Base-by-base conservation (phyloP, 2,329 filamentous ascomycete species). In the Penicillium sp. region DNA sequence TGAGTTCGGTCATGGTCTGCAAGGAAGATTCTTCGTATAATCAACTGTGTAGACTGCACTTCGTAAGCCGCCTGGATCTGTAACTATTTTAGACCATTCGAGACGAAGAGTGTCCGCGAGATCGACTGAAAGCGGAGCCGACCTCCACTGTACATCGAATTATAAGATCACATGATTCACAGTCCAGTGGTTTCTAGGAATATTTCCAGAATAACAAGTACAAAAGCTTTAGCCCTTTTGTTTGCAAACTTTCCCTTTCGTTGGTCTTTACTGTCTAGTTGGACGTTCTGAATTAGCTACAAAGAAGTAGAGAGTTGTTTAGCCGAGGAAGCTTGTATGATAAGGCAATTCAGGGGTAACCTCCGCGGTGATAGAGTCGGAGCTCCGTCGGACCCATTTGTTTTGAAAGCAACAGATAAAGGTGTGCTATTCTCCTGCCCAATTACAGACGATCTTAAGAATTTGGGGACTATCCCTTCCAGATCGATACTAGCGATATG, bases 1-100 rank as follows among this genome's bases (percentile, higher is more conserved):
- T 46, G 25, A 44, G 33, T 35, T 47, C 24, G n/a, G 41, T 49
- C 40, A 50, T 18, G 12, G 23, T 31, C 15, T 10, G 25, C 31
- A 10, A 37, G 4, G 20, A 23, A 4, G 20, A 23, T 3, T 23
- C 4, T 7, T 20, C 32, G 4, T 20, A 20, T 6, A 3, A 20
- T 8, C 10, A n/a, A 15, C 20, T 7, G 15, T n/a, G 32, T 20
- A 35, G 32, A 4, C 15, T 20, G 32, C 15, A 18, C 15, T 18
- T 18, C 15, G 15, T 20, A 20, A 20, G 13, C 3, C 32, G 32
- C 18, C 15, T 10, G 27, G 44, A 33, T 20, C n/a, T 29, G 28
- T n/a, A 20, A 9, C 24, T 29, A 31, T 9, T 20, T 29, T 18
- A 18, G 15, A 18, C 15, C 27, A 4, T n/a, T 12, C 2, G 8